Evolutionary conservation across 768 basidiomycete species (phyloP).

Genomic region (Lactarius psammicola): DNA sequence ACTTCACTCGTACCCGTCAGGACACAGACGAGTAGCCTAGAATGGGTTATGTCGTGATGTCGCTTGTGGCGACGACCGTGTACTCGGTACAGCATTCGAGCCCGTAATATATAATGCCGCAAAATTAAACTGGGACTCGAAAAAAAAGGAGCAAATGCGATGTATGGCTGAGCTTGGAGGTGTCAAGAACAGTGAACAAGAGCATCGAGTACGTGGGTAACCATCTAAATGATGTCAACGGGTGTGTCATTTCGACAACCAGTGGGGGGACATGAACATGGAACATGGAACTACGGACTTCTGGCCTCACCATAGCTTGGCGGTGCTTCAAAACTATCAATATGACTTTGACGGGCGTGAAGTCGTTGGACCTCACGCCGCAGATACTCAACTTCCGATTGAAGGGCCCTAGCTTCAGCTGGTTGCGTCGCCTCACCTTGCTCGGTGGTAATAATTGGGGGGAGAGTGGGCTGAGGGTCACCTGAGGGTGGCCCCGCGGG

Average conservation of each 20-base stretch:
- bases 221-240: too few relatives aligned
- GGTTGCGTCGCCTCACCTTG: neutral
- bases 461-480: neutral
- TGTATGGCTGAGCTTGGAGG: too few relatives aligned
- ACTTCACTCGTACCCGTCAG: too few relatives aligned
- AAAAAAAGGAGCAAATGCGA: too few relatives aligned
- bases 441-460: neutral
- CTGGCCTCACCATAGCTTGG: neutral
- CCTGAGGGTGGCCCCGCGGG: neutral
- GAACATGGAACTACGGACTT: neutral
- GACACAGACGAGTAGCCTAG: too few relatives aligned
- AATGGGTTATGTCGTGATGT: too few relatives aligned
- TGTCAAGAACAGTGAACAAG: too few relatives aligned
- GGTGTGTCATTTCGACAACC: neutral
- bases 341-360: neutral
- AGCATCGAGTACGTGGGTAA: too few relatives aligned
- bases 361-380: neutral
- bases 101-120: too few relatives aligned
- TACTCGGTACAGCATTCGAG: too few relatives aligned
- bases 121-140: too few relatives aligned
- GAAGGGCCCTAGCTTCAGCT: neutral
- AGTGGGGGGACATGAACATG: neutral
- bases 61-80: too few relatives aligned
- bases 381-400: neutral
- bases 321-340: neutral